phyloP scores from a whole-genome alignment of 2,329 filamentous ascomycete species.

The Trichoderma sp. region DNA sequence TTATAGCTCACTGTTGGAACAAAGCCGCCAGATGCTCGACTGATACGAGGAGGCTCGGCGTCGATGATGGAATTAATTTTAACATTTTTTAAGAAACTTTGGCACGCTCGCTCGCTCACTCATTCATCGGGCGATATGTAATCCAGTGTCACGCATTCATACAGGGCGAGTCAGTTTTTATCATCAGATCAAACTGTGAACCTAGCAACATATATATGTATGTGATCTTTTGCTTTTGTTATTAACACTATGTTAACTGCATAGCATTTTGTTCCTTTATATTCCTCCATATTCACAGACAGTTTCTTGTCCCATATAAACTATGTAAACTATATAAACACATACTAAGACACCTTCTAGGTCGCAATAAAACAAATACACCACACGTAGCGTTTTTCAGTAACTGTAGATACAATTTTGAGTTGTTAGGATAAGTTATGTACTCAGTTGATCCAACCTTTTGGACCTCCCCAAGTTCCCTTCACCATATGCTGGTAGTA shows the following conservation, averaged over 20 bases:
- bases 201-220: background rate
- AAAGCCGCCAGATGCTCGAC: background rate
- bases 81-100: background rate
- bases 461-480: constrained; percentile 64
- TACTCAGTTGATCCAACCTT: constrained; percentile 48
- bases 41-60: background rate
- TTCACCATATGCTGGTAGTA: constrained; percentile 64
- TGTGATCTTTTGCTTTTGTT: background rate
- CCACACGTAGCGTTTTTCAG: background rate
- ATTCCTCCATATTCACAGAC: background rate
- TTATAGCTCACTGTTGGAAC: background rate
- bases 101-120: background rate
- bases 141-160: background rate
- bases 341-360: background rate
- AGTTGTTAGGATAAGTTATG: background rate
- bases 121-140: background rate
- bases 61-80: background rate
- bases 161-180: background rate
- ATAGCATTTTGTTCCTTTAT: background rate
- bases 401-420: background rate
- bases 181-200: background rate
- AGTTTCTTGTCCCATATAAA: background rate
- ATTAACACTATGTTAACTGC: background rate
- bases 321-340: background rate
- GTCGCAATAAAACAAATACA: background rate